These are phyloP conservation scores for Cordyceps pruinosa DNA, from an alignment of 2,329 filamentous ascomycete species.

Conservation along the genomic window DNA sequence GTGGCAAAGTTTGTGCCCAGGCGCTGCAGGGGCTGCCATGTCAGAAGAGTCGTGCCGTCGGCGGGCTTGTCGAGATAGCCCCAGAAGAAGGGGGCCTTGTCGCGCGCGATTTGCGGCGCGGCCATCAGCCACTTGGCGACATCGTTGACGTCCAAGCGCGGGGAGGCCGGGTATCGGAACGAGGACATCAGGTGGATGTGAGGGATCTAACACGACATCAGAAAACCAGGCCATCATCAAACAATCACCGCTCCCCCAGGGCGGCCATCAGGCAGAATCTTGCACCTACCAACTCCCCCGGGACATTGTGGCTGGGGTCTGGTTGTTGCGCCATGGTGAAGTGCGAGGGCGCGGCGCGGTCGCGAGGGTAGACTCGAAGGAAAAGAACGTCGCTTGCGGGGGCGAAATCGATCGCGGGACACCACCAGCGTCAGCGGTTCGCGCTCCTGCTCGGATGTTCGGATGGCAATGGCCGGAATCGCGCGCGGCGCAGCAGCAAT, in stretches of 20 bases:
- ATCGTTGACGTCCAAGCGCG: slow-evolving; percentile 64
- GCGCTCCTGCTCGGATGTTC: background rate
- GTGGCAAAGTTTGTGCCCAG: slow-evolving; percentile 71
- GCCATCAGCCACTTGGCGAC: slow-evolving; percentile 77
- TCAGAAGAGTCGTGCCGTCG: slow-evolving; percentile 76
- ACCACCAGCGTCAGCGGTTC: background rate
- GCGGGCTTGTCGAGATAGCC: slow-evolving; percentile 77
- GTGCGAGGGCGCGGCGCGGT: slow-evolving; percentile 4
- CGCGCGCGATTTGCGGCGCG: slow-evolving; percentile 78
- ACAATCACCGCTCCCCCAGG: no score
- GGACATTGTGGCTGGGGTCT: slow-evolving; percentile 36
- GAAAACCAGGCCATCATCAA: background rate
- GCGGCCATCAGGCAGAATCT: background rate
- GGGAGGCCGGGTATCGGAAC: slow-evolving; percentile 69
- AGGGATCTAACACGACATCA: slow-evolving; percentile 53
- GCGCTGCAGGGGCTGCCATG: slow-evolving; percentile 77
- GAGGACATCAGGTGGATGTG: slow-evolving; percentile 88
- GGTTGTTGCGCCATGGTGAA: slow-evolving; percentile 29
- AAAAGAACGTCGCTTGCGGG: background rate
- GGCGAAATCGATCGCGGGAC: background rate
- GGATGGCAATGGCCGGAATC: background rate
- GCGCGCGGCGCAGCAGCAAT: slow-evolving; percentile 6
- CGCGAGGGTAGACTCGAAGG: background rate
- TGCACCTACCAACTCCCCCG: slow-evolving; percentile 34
- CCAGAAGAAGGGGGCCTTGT: slow-evolving; percentile 85